Conservation (phyloP, 306 rosid genomes). For the Fragaria vesca region DNA sequence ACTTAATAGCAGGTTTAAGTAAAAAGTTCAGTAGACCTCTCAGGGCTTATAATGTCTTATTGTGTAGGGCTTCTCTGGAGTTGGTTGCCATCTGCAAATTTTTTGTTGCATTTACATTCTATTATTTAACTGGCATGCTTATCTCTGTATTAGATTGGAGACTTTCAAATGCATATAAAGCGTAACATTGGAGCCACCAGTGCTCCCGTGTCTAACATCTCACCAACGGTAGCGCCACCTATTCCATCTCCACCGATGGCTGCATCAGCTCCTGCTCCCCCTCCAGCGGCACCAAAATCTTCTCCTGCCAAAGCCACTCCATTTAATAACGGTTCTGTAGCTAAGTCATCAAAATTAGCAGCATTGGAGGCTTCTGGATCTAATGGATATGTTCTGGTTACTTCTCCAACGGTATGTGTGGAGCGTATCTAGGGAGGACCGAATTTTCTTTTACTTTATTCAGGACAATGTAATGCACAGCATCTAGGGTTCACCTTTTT, state of each 20-base stretch:
- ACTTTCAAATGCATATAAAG: slow-evolving; percentile 94
- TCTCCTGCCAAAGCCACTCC: slow-evolving; percentile 59
- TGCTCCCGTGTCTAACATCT: slow-evolving; percentile 66
- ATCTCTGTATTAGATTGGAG: slow-evolving; percentile 70
- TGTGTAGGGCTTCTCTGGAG: not conserved
- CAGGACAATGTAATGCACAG: slow-evolving; percentile 1
- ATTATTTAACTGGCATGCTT: slow-evolving; percentile 17
- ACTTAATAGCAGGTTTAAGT: not conserved
- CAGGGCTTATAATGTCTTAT: not conserved
- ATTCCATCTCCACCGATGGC: slow-evolving; percentile 79
- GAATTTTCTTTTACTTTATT: slow-evolving; percentile 13
- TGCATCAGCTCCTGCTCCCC: slow-evolving; percentile 48
- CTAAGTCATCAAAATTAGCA: slow-evolving; percentile 64
- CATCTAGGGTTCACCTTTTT: slow-evolving; percentile 20
- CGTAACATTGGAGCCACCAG: slow-evolving; percentile 68
- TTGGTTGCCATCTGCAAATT: slow-evolving; percentile 1
- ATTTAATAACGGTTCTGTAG: slow-evolving; percentile 40
- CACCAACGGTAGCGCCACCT: slow-evolving; percentile 72
- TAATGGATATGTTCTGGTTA: slow-evolving; percentile 50
- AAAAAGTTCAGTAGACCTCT: not conserved
- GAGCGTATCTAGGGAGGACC: slow-evolving; percentile 2
- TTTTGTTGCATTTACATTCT: slow-evolving; percentile 7
- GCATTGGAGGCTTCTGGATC: slow-evolving; percentile 83
- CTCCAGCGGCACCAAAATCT: slow-evolving; percentile 56
- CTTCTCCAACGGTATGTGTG: slow-evolving; percentile 71